These are phyloP conservation scores for Nitzschia sp. DNA, from an alignment of 108 stramenopile species.

Conservation along the genomic window DNA sequence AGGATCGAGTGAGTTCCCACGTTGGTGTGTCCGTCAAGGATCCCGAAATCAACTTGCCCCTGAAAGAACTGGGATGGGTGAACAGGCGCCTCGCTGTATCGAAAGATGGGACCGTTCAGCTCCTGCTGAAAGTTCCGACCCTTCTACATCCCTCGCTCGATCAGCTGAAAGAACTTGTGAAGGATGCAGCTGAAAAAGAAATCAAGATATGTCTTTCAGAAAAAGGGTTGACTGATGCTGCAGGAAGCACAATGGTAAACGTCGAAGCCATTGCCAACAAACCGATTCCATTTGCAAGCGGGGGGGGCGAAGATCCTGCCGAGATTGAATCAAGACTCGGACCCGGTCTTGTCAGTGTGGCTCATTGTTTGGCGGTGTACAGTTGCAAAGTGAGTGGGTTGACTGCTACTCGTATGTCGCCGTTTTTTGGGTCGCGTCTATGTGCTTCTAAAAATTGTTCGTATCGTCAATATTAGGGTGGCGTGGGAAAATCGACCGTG, in stretches of 20 bases:
- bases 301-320: constrained; percentile 33
- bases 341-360: constrained; percentile 65
- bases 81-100: constrained; percentile 30
- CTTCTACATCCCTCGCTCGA: constrained; percentile 65
- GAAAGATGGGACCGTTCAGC: constrained; percentile 35
- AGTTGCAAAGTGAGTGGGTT: constrained; percentile 68
- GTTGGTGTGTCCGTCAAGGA: constrained; percentile 41
- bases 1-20: constrained; percentile 36
- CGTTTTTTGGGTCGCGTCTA: too few species aligned
- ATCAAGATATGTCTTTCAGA: constrained; percentile 19
- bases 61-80: constrained; percentile 51
- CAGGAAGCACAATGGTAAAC: constrained; percentile 20
- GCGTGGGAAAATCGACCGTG: constrained; percentile 98
- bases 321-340: constrained; percentile 44
- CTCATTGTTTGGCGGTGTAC: constrained; percentile 85
- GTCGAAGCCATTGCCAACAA: constrained; percentile 32
- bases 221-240: constrained; percentile 3
- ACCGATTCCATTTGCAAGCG: constrained; percentile 35
- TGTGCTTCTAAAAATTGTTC: too few species aligned
- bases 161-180: constrained; percentile 41
- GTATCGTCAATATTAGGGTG: too few species aligned
- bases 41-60: constrained; percentile 36
- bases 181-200: constrained; percentile 41
- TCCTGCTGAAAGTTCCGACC: constrained; percentile 61
- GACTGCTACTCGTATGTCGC: too few species aligned